Evolutionary conservation across 495 filamentous ascomycete genomes (phyloP).

Genomic region (Trichocladium uniseriatum): DNA sequence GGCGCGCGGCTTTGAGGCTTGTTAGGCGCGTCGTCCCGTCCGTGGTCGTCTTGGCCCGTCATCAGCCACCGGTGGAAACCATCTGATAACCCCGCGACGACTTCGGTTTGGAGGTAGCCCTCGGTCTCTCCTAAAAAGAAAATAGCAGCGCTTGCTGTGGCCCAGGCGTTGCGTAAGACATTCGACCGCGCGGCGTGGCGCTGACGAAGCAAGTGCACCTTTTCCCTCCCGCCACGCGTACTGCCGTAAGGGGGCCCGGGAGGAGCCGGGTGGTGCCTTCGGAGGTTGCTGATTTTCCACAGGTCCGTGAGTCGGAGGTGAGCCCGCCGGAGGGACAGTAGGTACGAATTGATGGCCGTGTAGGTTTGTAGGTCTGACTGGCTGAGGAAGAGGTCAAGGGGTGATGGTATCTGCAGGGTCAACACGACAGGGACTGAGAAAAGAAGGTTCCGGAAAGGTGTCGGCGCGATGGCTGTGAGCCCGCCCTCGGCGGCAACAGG

Average conservation of each 20-base stretch:
- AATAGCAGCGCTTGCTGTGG: slow-evolving; percentile 67
- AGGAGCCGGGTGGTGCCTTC: slow-evolving; percentile 64
- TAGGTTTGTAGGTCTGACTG: slow-evolving; percentile 66
- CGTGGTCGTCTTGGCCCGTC: slow-evolving; percentile 23
- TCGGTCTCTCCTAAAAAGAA: slow-evolving; percentile 83
- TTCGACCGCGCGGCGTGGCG: slow-evolving; percentile 48
- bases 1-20: background rate
- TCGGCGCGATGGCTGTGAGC: slow-evolving; percentile 29
- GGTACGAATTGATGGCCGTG: slow-evolving; percentile 74
- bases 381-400: slow-evolving; percentile 79
- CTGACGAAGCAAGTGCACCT: slow-evolving; percentile 46
- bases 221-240: slow-evolving; percentile 45
- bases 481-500: slow-evolving; percentile 12
- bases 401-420: slow-evolving; percentile 63
- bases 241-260: slow-evolving; percentile 54
- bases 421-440: slow-evolving; percentile 68
- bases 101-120: slow-evolving; percentile 81
- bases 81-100: slow-evolving; percentile 68
- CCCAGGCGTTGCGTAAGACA: slow-evolving; percentile 75
- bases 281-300: slow-evolving; percentile 72
- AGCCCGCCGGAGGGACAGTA: slow-evolving; percentile 71
- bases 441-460: slow-evolving; percentile 67
- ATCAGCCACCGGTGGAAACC: slow-evolving; percentile 48
- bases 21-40: slow-evolving; percentile 6
- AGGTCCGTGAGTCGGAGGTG: slow-evolving; percentile 72